Base-by-base conservation (phyloP, 1,284 basidiomycete genomes). In the Exsudoporus floridanus region DNA sequence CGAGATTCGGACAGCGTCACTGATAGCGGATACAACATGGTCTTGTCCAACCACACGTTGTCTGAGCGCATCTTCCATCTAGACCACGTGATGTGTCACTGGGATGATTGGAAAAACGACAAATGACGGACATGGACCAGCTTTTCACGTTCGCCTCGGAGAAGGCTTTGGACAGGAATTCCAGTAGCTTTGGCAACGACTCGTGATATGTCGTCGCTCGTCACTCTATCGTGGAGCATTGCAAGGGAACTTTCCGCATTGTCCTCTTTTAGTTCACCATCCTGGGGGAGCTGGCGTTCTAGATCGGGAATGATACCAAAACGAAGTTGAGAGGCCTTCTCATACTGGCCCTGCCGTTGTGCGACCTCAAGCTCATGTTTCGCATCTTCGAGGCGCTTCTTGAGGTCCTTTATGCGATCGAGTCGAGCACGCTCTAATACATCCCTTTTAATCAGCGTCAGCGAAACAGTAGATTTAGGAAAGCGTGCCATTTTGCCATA, bases 131-230 rank as follows among this genome's bases (percentile, higher is more conserved):
- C 90, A 73, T 94, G 85, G n/a, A 97, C 84, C 28, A 98, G 76
- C 58, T 91, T 90, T 67, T 97, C 92, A 53, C 89, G 76, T 70
- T 97, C 94, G 14, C 94, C 94, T 67, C 92, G 90, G 59, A 97
- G 72, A 49, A 98, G 73, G 61, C 89, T 94, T 67, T 90, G 83
- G 2, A 96, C 92, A 0, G 95, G 94, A 37, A 98, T 94, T 14
- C 94, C 94, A 0, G 94, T 97, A 2, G 88, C 80, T 66, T 86
- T 89, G n/a, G 90, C 90, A 6, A 94, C 86, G 18, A 97, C 94
- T 6, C 88, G 76, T 0, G 94, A 86, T 53, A 97, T 94, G 67
- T 96, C 93, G 63, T 87, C 87, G 19, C 85, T 86, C 4, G 91
- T 95, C 8, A 98, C 92, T 43, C 92, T 78, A 60, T 95, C 93